Conservation (phyloP, 768 basidiomycete species). For the Suillus brevipes region DNA sequence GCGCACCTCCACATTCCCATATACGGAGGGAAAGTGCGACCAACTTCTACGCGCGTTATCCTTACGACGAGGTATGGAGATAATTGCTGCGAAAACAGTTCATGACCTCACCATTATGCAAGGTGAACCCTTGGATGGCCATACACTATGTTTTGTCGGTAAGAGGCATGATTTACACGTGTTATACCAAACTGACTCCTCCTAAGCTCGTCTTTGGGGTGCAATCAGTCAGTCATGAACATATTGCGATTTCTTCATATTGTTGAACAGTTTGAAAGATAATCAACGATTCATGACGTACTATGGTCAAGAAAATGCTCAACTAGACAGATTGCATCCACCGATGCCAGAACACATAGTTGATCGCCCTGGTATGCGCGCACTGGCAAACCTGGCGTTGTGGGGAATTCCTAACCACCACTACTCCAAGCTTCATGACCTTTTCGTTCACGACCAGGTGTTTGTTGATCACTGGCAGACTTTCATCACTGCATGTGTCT, state of each 20-base stretch:
- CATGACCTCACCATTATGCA: constrained; percentile 8
- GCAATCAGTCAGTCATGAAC: constrained; percentile 37
- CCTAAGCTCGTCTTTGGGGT: constrained; percentile 43
- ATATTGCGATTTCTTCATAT: not conserved
- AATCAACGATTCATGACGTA: constrained; percentile 49
- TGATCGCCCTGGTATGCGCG: constrained; percentile 32
- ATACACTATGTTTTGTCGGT: constrained; percentile 40
- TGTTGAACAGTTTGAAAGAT: constrained; percentile 30
- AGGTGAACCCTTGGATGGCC: constrained; percentile 36
- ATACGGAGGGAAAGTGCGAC: constrained; percentile 43
- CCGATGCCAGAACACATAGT: constrained; percentile 42
- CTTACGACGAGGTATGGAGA: constrained; percentile 36
- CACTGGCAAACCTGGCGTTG: constrained; percentile 37
- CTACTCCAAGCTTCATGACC: constrained; percentile 38
- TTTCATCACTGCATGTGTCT: constrained; percentile 41
- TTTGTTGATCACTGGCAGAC: constrained; percentile 48
- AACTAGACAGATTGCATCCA: constrained; percentile 46
- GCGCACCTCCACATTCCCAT: constrained; percentile 52
- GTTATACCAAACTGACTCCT: not conserved
- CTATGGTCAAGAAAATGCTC: constrained; percentile 50
- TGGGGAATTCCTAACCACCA: constrained; percentile 44
- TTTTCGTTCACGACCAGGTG: constrained; percentile 52
- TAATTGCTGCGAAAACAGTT: not conserved
- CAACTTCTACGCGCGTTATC: constrained; percentile 46
- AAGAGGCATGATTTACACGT: constrained; percentile 9